Base-by-base conservation (phyloP, 306 rosid genomes). In the Neltuma alba region DNA sequence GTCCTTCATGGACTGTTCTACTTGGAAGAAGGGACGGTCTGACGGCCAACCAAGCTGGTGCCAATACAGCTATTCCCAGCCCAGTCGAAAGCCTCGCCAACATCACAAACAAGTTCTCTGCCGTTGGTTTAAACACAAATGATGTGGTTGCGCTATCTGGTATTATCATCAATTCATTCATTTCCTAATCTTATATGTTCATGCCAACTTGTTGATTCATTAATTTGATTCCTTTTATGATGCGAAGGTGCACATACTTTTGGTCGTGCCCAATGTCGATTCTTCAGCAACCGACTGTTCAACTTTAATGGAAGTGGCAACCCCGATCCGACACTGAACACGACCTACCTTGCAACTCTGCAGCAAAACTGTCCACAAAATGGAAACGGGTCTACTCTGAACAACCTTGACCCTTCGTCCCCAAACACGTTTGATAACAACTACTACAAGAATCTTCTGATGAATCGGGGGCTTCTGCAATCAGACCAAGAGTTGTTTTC, bases 141-240 rank as follows among this genome's bases (percentile, higher is more conserved):
- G 94, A 93, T 70, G 93, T 93, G 1, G 97, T 89, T 23, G 89
- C 93, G 47, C 78, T 89, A 48, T 93, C 98, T 2, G 97, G 97
- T 93, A 83, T 44, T 44, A 7, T n/a, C n/a, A n/a, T n/a, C n/a
- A n/a, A 82, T 7, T 28, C 41, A 50, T 16, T 3, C 45, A 40
- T 18, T 3, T 1, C n/a, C 54, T 20, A 12, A 4, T 7, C 25
- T 20, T 50, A 11, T 0, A 1, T 33, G 12, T 66, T 77, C 36
- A 52, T 36, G 65, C 28, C 36, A 13, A 60, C 6, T 27, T 21
- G 28, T 54, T 54, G 60, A 8, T 54, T 54, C 28, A 7, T 63
- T 18, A 5, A 20, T 16, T 6, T 18, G 9, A 48, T 48, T 48
- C 23, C 0, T 30, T 27, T 4, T 11, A 54, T 54, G 28, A 54